Conservation (phyloP, 371 early-diverging fungal genomes). For the Saksenaea oblongispora region DNA sequence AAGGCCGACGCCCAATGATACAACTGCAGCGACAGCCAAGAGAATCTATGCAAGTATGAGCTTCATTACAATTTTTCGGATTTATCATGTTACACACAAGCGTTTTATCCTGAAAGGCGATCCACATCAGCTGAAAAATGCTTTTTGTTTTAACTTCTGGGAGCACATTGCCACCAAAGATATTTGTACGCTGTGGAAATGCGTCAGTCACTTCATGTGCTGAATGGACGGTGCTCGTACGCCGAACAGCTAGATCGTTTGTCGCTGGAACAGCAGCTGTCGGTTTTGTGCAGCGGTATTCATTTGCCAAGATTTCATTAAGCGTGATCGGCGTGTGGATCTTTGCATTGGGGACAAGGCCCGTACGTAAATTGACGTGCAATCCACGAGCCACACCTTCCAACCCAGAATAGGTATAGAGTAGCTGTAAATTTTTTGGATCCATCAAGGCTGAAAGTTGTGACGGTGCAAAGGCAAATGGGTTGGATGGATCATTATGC, state of each 20-base stretch:
- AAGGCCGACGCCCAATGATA: slow-evolving; percentile 85
- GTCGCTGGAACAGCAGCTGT: too few relatives aligned
- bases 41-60: slow-evolving; percentile 54
- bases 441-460: slow-evolving; percentile 51
- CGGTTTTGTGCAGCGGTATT: too few relatives aligned
- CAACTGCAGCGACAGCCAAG: slow-evolving; percentile 79
- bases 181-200: slow-evolving; percentile 37
- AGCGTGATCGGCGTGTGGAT: slow-evolving; percentile 18
- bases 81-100: slow-evolving; percentile 48
- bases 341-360: slow-evolving; percentile 29
- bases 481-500: slow-evolving; percentile 29
- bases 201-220: not conserved
- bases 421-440: slow-evolving; percentile 47
- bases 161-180: slow-evolving; percentile 69
- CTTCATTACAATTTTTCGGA: not conserved
- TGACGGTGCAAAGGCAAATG: slow-evolving; percentile 49
- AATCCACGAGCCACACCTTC: slow-evolving; percentile 49
- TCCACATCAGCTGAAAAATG: slow-evolving; percentile 78
- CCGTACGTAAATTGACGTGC: slow-evolving; percentile 37
- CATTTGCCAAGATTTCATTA: too few relatives aligned
- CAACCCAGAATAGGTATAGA: slow-evolving; percentile 45
- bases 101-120: slow-evolving; percentile 85
- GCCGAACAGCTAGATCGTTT: too few relatives aligned
- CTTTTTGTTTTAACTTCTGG: slow-evolving; percentile 69
- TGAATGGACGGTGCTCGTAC: not conserved